Evolutionary conservation across 1,284 basidiomycete species (phyloP), one percentile per base, ranked within the genome.

Genomic region (Leccinum variabile): DNA sequence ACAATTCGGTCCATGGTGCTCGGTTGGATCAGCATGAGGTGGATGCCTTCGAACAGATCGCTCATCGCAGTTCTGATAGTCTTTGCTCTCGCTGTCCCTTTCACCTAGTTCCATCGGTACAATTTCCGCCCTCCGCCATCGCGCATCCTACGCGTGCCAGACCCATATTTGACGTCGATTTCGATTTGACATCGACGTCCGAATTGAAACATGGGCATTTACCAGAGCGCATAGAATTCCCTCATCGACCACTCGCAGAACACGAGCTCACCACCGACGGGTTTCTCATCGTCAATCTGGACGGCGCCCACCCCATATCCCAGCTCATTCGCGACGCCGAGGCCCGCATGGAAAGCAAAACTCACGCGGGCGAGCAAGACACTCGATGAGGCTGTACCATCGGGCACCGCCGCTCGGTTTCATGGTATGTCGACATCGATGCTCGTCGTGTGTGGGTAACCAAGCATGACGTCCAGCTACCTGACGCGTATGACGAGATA

Each of bases 401-500:
- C 76, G 80, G 30, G 66, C 74, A 5, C 84, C 85, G 0, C 85
- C 85, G 0, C 76, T 78, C 58, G 84, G 84, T 0, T 87, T 86
- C 64, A 77, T 81, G 59, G 85, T 87, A 70, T 59, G 71, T 62
- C 25, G 5, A 25, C 35, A 37, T 56, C n/a, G 25, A 1, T 54
- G 18, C 3, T 50, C 28, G n/a, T 37, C 13, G 41, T 6, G 25
- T 30, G 35, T 16, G 28, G 13, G 28, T 28, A 28, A 28, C 28
- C 62, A 73, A 79, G 52, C 73, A 89, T 73, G 68, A 81, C 13
- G 80, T 90, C 3, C 81, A 80, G 41, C 81, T 89, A 0, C 81
- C 80, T 1, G 86, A 89, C 69, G 83, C 89, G 57, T 84, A 83
- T 59, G 81, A 84, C 66, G 80, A 83, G 57, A 85, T 89, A 46